phyloP scores from a whole-genome alignment of 768 basidiomycete species.

The Calocybe gangraenosa region DNA sequence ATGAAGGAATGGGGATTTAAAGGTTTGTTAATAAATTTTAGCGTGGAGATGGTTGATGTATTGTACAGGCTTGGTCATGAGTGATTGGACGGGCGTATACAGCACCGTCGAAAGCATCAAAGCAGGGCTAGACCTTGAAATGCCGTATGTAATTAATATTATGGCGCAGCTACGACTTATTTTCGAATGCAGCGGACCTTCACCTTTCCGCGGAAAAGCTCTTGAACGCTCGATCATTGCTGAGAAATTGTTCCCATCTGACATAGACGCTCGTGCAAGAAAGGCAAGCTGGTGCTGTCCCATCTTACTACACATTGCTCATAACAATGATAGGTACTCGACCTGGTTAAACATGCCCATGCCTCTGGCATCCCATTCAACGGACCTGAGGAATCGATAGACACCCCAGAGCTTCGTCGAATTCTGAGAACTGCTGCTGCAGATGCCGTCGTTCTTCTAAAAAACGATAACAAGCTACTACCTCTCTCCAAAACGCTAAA shows the following conservation, averaged over 20 bases:
- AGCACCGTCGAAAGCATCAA: slow-evolving; percentile 47
- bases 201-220: slow-evolving; percentile 44
- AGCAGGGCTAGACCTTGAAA: slow-evolving; percentile 63
- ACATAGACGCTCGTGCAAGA: slow-evolving; percentile 35
- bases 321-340: slow-evolving; percentile 44
- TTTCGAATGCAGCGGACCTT: slow-evolving; percentile 32
- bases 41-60: neutral
- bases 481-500: slow-evolving; percentile 34
- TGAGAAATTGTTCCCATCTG: slow-evolving; percentile 38
- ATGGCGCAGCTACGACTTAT: slow-evolving; percentile 14
- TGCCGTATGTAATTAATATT: slow-evolving; percentile 48
- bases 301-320: too few relatives aligned
- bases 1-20: slow-evolving; percentile 58
- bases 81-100: slow-evolving; percentile 54
- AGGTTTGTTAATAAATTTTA: slow-evolving; percentile 23
- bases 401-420: slow-evolving; percentile 42
- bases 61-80: slow-evolving; percentile 47
- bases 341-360: slow-evolving; percentile 41
- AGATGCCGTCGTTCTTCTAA: slow-evolving; percentile 54
- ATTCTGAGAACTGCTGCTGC: slow-evolving; percentile 49
- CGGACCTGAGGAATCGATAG: slow-evolving; percentile 39
- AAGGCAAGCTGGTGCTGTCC: slow-evolving; percentile 20
- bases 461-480: slow-evolving; percentile 51
- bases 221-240: slow-evolving; percentile 32
- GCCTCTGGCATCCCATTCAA: slow-evolving; percentile 54